These are phyloP conservation scores for Ceratobasidium sp. DNA, from an alignment of 1,284 basidiomycete species.

Conservation along the genomic window DNA sequence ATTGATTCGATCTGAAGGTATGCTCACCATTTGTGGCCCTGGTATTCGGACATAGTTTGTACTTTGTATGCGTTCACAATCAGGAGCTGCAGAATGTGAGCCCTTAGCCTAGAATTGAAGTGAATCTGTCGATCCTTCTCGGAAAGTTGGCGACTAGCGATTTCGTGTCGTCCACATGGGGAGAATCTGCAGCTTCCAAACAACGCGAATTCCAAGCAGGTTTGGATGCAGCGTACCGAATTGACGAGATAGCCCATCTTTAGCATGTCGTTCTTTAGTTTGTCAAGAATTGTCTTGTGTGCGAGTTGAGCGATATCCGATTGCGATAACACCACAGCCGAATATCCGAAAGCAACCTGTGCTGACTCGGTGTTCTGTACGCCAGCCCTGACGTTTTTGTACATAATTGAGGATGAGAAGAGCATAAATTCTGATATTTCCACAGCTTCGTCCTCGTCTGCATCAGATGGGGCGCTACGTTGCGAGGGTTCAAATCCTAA, in stretches of 20 bases:
- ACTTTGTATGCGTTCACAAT: neutral
- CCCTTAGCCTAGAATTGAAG: conserved; percentile 21
- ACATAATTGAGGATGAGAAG: conserved; percentile 19
- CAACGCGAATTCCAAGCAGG: conserved; percentile 21
- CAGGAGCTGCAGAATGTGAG: conserved; percentile 16
- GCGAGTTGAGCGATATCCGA: conserved; percentile 19
- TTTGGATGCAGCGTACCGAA: neutral
- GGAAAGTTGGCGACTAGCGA: neutral
- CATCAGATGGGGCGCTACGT: neutral
- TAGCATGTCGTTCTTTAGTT: neutral
- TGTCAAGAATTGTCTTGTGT: neutral
- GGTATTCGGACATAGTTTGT: neutral
- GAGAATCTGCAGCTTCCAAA: conserved; percentile 24
- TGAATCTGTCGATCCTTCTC: neutral
- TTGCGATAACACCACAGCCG: neutral
- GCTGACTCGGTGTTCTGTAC: neutral
- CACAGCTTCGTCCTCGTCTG: neutral
- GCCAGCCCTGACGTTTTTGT: neutral
- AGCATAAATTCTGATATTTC: conserved; percentile 3
- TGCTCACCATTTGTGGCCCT: neutral
- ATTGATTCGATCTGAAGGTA: neutral
- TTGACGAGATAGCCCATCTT: neutral
- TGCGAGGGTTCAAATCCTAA: conserved; percentile 16
- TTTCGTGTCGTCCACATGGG: conserved; percentile 8
- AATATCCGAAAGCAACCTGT: neutral